Base-by-base conservation (phyloP, 1,139 yeast genomes). In the Kodamaea fungicola region DNA sequence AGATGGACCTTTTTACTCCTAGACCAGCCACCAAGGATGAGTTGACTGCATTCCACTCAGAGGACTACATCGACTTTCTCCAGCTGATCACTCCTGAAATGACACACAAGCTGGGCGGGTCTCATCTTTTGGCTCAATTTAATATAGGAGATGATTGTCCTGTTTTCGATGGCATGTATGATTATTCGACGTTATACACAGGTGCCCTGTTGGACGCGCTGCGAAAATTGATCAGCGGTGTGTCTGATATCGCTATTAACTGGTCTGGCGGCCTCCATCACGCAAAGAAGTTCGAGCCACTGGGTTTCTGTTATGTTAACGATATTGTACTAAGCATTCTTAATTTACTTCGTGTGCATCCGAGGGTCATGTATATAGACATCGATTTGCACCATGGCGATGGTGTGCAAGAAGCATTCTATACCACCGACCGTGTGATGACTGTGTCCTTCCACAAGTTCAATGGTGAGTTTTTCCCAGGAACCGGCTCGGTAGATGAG, bases 71-170 rank as follows among this genome's bases (percentile, higher is more conserved):
- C 10, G 80, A 88, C 43, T 92, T 92, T 51, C 63, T 92, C 34
- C 78, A 83, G 50, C 68, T 72, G 28, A 86, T 90, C 10, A 83
- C 96, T 1, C 97, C 97, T 0, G 95, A 86, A 42, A 82, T 80
- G 46, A 67, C 82, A 13, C 68, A 74, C 33, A 76, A 80, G 48
- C 69, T 80, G 5, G 76, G 75, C 24, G 58, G 63, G 31, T 74
- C 78, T 22, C 13, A 27, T 12, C 22, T 28, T 5, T 60, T 84
- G 39, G 78, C 80, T 28, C 83, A 86, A 55, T 92, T 90, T 67
- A 90, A 90, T 56, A 90, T 92, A 39, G 97, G 97, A 23, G 97
- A 89, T 54, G 98, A 92, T 60, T 92, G 98, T 61, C 98, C 98
- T 1, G 92, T 92, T 22, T 92, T 92, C 59, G 97, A 90, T 53